Percentiles rank a stretch among this genome's conserved stretches.
phyloP scores from a whole-genome alignment of 192 early-diverging fungal species.

The Mortierella hygrophila region DNA sequence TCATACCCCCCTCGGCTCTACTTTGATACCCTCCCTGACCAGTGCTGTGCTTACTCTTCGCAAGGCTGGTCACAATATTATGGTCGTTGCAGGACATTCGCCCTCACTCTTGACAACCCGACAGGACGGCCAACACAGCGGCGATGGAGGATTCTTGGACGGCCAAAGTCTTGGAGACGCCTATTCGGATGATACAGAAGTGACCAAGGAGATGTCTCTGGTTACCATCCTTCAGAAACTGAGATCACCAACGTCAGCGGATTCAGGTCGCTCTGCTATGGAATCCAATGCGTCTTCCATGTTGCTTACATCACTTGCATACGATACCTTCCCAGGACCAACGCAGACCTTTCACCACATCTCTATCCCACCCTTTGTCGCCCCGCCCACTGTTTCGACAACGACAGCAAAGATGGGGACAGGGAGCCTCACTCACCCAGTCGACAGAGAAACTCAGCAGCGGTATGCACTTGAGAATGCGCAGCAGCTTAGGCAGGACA shows the following conservation, averaged over 20 bases:
- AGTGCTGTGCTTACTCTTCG: slow-evolving; percentile 59
- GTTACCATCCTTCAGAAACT: slow-evolving; percentile 51
- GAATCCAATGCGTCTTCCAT: neutral
- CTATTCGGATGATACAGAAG: slow-evolving; percentile 26
- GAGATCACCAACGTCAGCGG: slow-evolving; percentile 13
- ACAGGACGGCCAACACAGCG: neutral
- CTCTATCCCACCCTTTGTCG: slow-evolving; percentile 29
- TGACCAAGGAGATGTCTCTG: slow-evolving; percentile 11
- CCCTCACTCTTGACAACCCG: slow-evolving; percentile 44
- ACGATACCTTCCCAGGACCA: slow-evolving; percentile 44
- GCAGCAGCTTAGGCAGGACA: slow-evolving; percentile 50
- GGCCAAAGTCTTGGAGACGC: neutral
- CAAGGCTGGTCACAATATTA: slow-evolving; percentile 57
- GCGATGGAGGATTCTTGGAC: neutral
- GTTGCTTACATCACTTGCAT: slow-evolving; percentile 24
- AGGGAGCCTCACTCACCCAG: neutral
- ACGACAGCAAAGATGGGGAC: neutral
- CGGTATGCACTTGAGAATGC: slow-evolving; percentile 30
- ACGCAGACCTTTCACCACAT: slow-evolving; percentile 42
- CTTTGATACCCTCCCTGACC: slow-evolving; percentile 57
- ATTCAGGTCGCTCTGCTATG: slow-evolving; percentile 6
- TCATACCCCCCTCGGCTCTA: slow-evolving; percentile 47
- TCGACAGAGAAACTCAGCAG: slow-evolving; percentile 5
- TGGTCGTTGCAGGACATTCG: slow-evolving; percentile 62
- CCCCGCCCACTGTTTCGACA: neutral